These are phyloP conservation scores for Ganoderma multipileum DNA, from an alignment of 1,284 basidiomycete genomes.

Conservation along the genomic window DNA sequence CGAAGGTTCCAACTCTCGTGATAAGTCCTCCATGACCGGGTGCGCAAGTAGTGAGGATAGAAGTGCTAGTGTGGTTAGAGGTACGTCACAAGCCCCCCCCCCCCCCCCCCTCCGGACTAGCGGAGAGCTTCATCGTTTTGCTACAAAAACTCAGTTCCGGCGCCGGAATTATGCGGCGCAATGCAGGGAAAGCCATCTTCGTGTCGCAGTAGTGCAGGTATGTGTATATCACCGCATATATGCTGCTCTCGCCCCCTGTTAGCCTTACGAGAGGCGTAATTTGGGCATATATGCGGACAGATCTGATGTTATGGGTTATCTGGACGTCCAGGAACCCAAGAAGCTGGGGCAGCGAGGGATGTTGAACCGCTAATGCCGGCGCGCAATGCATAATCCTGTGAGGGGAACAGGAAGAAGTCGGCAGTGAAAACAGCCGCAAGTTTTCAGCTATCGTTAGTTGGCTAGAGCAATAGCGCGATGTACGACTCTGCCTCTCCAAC, in stretches of 20 bases:
- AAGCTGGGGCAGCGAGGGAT: not conserved
- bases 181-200: not conserved
- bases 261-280: not conserved
- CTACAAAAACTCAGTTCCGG: not conserved
- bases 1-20: not conserved
- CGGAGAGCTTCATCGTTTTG: not conserved
- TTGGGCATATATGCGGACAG: not conserved
- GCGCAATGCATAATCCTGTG: not conserved
- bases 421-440: not conserved
- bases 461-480: not conserved
- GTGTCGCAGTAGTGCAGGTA: not conserved
- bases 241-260: not conserved
- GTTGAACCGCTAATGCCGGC: not conserved
- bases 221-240: not conserved
- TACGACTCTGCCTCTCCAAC: not conserved
- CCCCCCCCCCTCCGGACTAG: not conserved
- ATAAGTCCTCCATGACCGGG: not conserved
- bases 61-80: not conserved
- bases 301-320: not conserved
- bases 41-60: not conserved
- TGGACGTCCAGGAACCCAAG: not conserved
- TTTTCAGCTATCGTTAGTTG: not conserved
- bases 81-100: not conserved
- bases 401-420: not conserved
- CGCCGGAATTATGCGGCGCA: not conserved